A percentile compares a stretch with the other conserved stretches of the same genome.
These are phyloP conservation scores for Chalciporus piperatus DNA, from an alignment of 768 basidiomycete species.

Conservation along the genomic window DNA sequence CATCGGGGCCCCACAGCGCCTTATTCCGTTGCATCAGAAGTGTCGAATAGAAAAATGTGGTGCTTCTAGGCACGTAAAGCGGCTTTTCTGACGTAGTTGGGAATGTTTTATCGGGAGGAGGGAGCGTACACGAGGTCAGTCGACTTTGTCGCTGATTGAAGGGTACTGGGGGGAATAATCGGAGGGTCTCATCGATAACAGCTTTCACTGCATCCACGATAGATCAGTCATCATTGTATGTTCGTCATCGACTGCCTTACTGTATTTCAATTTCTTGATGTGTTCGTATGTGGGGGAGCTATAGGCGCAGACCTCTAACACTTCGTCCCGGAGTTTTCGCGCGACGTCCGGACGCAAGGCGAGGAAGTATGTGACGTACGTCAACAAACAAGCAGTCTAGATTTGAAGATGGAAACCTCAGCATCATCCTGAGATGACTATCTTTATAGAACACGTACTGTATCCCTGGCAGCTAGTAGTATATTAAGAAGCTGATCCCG, in stretches of 20 bases:
- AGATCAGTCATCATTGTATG: conserved; percentile 4
- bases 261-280: conserved; percentile 61
- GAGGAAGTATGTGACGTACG: conserved; percentile 68
- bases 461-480: conserved; percentile 75
- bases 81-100: conserved; percentile 34
- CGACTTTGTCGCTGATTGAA: conserved; percentile 65
- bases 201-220: conserved; percentile 52
- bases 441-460: conserved; percentile 41
- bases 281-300: conserved; percentile 51
- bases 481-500: conserved; percentile 78
- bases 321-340: conserved; percentile 54
- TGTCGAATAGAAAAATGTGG: conserved; percentile 57
- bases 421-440: background rate
- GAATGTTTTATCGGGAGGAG: conserved; percentile 50
- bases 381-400: conserved; percentile 68
- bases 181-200: conserved; percentile 75
- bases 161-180: conserved; percentile 78
- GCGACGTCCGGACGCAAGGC: conserved; percentile 60
- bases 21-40: conserved; percentile 66
- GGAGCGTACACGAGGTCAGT: conserved; percentile 45
- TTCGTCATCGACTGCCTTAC: conserved; percentile 37
- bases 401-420: background rate
- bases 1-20: conserved; percentile 71
- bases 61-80: conserved; percentile 57
- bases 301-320: conserved; percentile 53